Conservation (phyloP, 257 asterid species). For the Petrea volubilis region DNA sequence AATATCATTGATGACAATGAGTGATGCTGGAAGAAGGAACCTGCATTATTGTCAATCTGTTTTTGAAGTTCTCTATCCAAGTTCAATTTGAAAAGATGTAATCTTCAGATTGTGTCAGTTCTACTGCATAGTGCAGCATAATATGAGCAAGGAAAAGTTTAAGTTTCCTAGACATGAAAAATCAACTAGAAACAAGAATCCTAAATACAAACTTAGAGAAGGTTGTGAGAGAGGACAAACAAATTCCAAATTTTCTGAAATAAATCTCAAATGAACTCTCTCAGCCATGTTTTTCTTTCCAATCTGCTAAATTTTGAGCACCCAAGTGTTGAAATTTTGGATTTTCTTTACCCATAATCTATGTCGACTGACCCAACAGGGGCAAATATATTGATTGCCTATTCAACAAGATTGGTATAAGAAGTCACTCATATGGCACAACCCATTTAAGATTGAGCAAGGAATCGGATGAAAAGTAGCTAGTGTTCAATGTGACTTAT, state of each 20-base stretch:
- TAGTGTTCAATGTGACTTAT: slow-evolving; percentile 3
- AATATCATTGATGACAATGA: slow-evolving; percentile 74
- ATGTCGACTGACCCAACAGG: not conserved
- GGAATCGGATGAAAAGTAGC: not conserved
- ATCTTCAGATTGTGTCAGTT: not conserved
- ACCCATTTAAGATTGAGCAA: not conserved
- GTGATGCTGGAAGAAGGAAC: slow-evolving; percentile 98
- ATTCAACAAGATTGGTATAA: not conserved
- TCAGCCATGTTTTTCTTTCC: not conserved
- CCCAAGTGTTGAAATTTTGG: not conserved
- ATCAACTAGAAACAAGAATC: not conserved
- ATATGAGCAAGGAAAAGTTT: not conserved
- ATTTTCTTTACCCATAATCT: not conserved
- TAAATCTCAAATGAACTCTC: not conserved
- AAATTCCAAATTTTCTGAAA: not conserved
- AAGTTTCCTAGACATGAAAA: not conserved
- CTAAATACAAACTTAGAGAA: not conserved
- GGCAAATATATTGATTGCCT: not conserved
- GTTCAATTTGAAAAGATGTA: slow-evolving; percentile 11
- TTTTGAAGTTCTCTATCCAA: slow-evolving; percentile 30
- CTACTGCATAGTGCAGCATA: not conserved
- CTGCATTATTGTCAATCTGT: slow-evolving; percentile 50
- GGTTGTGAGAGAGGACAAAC: not conserved
- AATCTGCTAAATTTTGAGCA: not conserved
- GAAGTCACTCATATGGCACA: not conserved